Evolutionary conservation across 495 filamentous ascomycete genomes (phyloP).

Genomic region (Annulohypoxylon bovei): DNA sequence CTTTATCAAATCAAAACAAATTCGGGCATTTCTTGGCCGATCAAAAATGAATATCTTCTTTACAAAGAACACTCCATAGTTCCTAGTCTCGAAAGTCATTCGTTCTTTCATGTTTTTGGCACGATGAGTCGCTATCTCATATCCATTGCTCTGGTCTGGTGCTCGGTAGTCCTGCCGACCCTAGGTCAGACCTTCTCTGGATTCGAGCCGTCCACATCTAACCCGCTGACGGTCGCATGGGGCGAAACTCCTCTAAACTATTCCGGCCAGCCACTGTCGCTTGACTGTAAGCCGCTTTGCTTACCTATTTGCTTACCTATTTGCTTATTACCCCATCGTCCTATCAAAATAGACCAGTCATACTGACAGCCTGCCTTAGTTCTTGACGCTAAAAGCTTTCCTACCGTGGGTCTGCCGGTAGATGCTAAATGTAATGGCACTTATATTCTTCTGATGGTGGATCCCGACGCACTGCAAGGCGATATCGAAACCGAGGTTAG

Average conservation of each 20-base stretch:
- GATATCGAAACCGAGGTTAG: conserved; percentile 6
- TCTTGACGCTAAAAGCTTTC: not conserved
- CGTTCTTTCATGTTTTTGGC: conserved; percentile 4
- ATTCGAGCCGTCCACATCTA: not conserved
- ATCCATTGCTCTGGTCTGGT: not conserved
- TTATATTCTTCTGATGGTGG: conserved; percentile 1
- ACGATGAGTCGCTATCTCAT: not conserved
- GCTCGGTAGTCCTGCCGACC: not conserved
- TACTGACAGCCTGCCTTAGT: not conserved
- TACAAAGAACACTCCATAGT: conserved; percentile 3
- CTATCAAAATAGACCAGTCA: not conserved
- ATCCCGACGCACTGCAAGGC: not conserved
- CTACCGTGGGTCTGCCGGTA: conserved; percentile 6
- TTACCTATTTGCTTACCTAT: not conserved
- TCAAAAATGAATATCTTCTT: conserved; percentile 9
- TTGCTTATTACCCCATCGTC: not conserved
- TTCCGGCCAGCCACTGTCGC: conserved; percentile 4
- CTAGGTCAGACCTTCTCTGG: conserved; percentile 4
- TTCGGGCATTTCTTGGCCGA: not conserved
- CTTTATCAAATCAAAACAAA: not conserved
- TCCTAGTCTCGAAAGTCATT: not conserved
- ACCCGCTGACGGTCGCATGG: conserved; percentile 3
- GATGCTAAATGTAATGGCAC: not conserved
- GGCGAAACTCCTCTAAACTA: conserved; percentile 1
- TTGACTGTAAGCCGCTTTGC: conserved; percentile 3